A percentile compares a stretch with the other conserved stretches of the same genome.
These are phyloP conservation scores for Trifolium fragiferum DNA, from an alignment of 306 rosid genomes.

Conservation along the genomic window DNA sequence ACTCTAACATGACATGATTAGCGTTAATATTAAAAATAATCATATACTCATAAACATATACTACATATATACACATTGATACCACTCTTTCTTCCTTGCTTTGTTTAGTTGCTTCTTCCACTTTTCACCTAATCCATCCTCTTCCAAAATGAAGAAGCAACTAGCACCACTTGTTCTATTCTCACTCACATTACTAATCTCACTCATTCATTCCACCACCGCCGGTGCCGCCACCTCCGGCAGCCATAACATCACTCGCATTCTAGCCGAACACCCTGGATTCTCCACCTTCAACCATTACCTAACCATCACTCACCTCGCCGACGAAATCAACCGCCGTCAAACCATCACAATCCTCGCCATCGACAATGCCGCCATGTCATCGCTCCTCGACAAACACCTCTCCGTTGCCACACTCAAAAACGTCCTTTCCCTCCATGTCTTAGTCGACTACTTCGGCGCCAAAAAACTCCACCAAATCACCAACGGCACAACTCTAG, in stretches of 20 bases:
- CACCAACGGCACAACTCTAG: slow-evolving; percentile 68
- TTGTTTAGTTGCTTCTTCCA: neutral
- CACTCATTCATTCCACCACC: slow-evolving; percentile 38
- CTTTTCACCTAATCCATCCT: neutral
- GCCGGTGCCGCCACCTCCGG: slow-evolving; percentile 37
- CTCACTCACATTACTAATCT: slow-evolving; percentile 4
- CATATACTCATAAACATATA: neutral
- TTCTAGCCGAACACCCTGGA: slow-evolving; percentile 70
- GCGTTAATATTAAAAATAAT: neutral
- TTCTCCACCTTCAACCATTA: slow-evolving; percentile 91
- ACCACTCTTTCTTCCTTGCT: neutral
- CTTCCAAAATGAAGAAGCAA: slow-evolving; percentile 10
- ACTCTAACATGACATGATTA: neutral
- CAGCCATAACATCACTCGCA: slow-evolving; percentile 71
- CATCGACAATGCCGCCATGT: slow-evolving; percentile 87
- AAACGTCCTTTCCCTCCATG: slow-evolving; percentile 88
- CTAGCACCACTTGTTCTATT: slow-evolving; percentile 4
- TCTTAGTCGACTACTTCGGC: slow-evolving; percentile 88
- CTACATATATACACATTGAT: neutral
- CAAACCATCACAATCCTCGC: slow-evolving; percentile 92
- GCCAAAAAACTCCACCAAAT: slow-evolving; percentile 89
- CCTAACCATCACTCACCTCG: slow-evolving; percentile 88
- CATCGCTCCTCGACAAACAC: slow-evolving; percentile 65
- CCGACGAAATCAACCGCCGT: slow-evolving; percentile 89
- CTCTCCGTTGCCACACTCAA: slow-evolving; percentile 63